Base-by-base conservation (phyloP, 2,329 filamentous ascomycete species). In the Tolypocladium ovalisporum region DNA sequence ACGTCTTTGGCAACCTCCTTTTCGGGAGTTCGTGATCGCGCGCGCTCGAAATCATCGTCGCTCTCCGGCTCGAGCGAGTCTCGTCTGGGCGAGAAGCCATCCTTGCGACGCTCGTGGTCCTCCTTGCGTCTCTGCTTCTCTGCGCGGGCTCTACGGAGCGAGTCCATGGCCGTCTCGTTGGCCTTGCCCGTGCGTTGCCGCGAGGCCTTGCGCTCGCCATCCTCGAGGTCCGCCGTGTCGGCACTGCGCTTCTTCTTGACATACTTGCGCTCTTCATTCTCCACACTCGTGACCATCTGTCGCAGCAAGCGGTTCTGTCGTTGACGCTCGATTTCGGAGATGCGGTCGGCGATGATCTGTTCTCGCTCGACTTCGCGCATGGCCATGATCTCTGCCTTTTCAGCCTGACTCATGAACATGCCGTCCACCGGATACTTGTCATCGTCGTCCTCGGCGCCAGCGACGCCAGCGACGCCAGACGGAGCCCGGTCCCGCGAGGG, bases 331-430 rank as follows among this genome's bases (percentile, higher is more conserved):
- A 92, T 86, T 70, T 94, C 86, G 65, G 90, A 85, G 39, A 88
- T 87, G 62, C 94, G 90, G 64, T 96, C 89, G 24, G 91, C 93
- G 8, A 99, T 82, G 51, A 96, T 86, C 68, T 90, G 85, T 72
- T 99, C 94, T 61, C 93, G 88, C 68, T 96, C 86, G 55, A 97
- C 86, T 75, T 97, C 92, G 35, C 91, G 87, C 81, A 97, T 85
- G 57, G 79, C 82, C 81, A 94, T 86, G 61, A 99, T 94, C 55
- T 88, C 79, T 9, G 80, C 80, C 71, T 89, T 92, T 68, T 94
- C 89, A 42, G 83, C 79, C 51, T 84, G 79, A 63, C 84, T 88
- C 65, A 83, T 81, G 70, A 90, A 94, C 66, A 94, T 86, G 64
- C 93, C 92, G 62, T 99, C 94, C 61, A 96, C 82, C 0, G 93